Percentiles rank a stretch among this genome's conserved stretches.
phyloP scores from a whole-genome alignment of 1,284 basidiomycete species.

The Ganoderma leucocontextum region DNA sequence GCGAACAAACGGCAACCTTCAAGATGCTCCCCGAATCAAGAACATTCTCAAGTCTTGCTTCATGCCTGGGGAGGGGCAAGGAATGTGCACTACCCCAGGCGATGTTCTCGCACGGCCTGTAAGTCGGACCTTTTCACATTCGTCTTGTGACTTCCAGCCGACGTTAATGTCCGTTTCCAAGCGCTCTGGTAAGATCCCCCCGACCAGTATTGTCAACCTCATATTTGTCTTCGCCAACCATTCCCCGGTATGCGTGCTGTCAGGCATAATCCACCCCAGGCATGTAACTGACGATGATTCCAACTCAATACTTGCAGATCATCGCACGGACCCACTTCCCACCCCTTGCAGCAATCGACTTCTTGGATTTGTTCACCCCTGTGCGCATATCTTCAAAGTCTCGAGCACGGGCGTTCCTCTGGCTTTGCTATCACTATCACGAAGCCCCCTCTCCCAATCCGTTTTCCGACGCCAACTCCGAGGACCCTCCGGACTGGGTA shows the following conservation, averaged over 20 bases:
- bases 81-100: slow-evolving; percentile 36
- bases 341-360: slow-evolving; percentile 54
- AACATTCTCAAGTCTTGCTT: slow-evolving; percentile 46
- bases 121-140: slow-evolving; percentile 25
- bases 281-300: slow-evolving; percentile 25
- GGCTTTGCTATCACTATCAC: slow-evolving; percentile 81
- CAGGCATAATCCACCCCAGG: slow-evolving; percentile 9
- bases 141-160: slow-evolving; percentile 23
- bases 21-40: slow-evolving; percentile 76
- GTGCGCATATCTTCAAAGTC: slow-evolving; percentile 64
- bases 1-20: slow-evolving; percentile 69
- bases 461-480: slow-evolving; percentile 67
- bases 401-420: slow-evolving; percentile 77
- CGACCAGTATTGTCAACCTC: slow-evolving; percentile 69
- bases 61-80: slow-evolving; percentile 37
- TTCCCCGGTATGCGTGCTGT: slow-evolving; percentile 51
- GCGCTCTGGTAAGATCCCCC: slow-evolving; percentile 59
- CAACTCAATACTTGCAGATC: slow-evolving; percentile 46
- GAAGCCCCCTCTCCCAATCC: slow-evolving; percentile 72
- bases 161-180: slow-evolving; percentile 39
- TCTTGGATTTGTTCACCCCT: slow-evolving; percentile 74
- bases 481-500: slow-evolving; percentile 57
- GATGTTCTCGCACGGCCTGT: slow-evolving; percentile 41
- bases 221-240: slow-evolving; percentile 68
- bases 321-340: slow-evolving; percentile 66